Evolutionary conservation across 805 yeast species (phyloP).

Genomic region (Brettanomyces anomalus): DNA sequence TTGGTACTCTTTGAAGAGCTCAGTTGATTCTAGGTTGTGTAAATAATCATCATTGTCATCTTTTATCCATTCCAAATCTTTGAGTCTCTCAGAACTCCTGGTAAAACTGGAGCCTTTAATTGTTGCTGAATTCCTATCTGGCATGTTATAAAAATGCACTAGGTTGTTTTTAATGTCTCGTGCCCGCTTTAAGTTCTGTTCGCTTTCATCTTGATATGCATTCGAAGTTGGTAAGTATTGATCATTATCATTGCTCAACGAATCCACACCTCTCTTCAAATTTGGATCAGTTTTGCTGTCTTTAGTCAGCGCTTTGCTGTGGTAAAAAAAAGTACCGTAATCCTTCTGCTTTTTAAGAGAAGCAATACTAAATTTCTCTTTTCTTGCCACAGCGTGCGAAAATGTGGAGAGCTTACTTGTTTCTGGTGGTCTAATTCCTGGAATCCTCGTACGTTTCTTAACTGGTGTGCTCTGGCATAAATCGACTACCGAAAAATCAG

Average conservation of each 20-base stretch:
- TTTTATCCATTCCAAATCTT: constrained; percentile 23
- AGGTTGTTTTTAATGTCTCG: constrained; percentile 1
- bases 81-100: constrained; percentile 18
- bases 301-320: not conserved
- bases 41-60: constrained; percentile 24
- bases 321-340: too few relatives aligned
- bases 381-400: too few relatives aligned
- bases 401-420: too few relatives aligned
- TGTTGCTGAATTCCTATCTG: not conserved
- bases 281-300: not conserved
- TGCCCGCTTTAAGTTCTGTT: not conserved
- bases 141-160: not conserved
- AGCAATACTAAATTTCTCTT: too few relatives aligned
- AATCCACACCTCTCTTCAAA: constrained; percentile 19
- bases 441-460: not conserved
- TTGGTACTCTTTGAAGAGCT: constrained; percentile 32
- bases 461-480: not conserved
- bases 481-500: not conserved
- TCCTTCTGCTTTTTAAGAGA: too few relatives aligned
- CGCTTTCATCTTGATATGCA: constrained; percentile 1
- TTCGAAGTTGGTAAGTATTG: not conserved
- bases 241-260: constrained; percentile 2
- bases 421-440: too few relatives aligned
- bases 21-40: constrained; percentile 21
- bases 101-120: constrained; percentile 9